A percentile compares a stretch with the other conserved stretches of the same genome.
phyloP scores from a whole-genome alignment of 2,329 filamentous ascomycete species.

The Reticulascus tulasneorum region DNA sequence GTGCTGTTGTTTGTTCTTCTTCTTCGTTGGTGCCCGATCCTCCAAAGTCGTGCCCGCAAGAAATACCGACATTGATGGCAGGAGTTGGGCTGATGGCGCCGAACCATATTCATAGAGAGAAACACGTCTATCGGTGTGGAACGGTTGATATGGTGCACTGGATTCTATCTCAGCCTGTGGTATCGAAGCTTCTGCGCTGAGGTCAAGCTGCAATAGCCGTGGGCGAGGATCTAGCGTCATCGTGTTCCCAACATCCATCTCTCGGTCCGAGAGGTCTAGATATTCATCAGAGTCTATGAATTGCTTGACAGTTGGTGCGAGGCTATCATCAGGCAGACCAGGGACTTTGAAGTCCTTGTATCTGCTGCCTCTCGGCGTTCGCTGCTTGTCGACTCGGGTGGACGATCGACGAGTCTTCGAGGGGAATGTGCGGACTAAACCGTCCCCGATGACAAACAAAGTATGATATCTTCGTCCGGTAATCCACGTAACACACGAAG shows the following conservation, averaged over 20 bases:
- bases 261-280: slow-evolving; percentile 48
- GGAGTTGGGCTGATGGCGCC: slow-evolving; percentile 21
- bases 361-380: slow-evolving; percentile 51
- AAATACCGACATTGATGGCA: slow-evolving; percentile 33
- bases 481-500: slow-evolving; percentile 63
- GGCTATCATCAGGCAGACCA: slow-evolving; percentile 53
- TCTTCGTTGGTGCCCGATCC: slow-evolving; percentile 30
- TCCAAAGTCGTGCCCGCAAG: slow-evolving; percentile 39
- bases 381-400: slow-evolving; percentile 48
- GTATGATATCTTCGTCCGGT: slow-evolving; percentile 57
- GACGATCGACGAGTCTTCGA: slow-evolving; percentile 53
- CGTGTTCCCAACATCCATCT: slow-evolving; percentile 51
- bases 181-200: slow-evolving; percentile 58
- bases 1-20: slow-evolving; percentile 31
- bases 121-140: slow-evolving; percentile 86
- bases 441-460: slow-evolving; percentile 62
- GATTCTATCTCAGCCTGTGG: slow-evolving; percentile 88
- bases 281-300: slow-evolving; percentile 55
- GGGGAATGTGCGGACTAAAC: slow-evolving; percentile 62
- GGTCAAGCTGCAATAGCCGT: slow-evolving; percentile 32
- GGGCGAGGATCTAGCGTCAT: slow-evolving; percentile 44
- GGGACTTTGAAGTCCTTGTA: slow-evolving; percentile 66
- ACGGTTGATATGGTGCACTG: slow-evolving; percentile 91
- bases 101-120: slow-evolving; percentile 63
- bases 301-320: slow-evolving; percentile 53